These are phyloP conservation scores for Ascoidea rubescens DNA, from an alignment of 805 yeast species.

Conservation along the genomic window DNA sequence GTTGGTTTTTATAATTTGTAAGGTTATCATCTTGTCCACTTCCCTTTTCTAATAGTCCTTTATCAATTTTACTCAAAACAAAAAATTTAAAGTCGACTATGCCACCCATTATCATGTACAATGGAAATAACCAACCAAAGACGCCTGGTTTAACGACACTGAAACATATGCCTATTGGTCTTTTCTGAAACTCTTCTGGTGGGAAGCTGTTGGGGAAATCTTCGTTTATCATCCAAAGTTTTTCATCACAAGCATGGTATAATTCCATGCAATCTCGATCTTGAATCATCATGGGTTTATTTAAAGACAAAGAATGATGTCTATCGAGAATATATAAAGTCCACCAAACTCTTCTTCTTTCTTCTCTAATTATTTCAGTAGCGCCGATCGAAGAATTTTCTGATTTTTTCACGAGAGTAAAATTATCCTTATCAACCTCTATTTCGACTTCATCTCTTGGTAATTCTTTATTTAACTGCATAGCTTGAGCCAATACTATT, in stretches of 20 bases:
- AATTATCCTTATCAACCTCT: neutral
- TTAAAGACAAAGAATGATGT: conserved; percentile 23
- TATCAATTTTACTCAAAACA: conserved; percentile 1
- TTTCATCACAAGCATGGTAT: conserved; percentile 21
- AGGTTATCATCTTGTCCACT: neutral
- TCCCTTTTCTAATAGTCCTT: conserved; percentile 1
- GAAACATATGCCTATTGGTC: conserved; percentile 16
- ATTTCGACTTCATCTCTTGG: neutral
- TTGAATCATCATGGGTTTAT: conserved; percentile 17
- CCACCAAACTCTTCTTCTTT: conserved; percentile 28
- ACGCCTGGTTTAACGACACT: conserved; percentile 19
- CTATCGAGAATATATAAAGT: conserved; percentile 24
- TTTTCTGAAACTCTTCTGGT: conserved; percentile 15
- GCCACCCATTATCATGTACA: conserved; percentile 20
- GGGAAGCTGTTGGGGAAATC: conserved; percentile 14
- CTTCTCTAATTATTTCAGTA: conserved; percentile 21
- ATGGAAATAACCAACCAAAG: conserved; percentile 25
- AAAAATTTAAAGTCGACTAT: conserved; percentile 2
- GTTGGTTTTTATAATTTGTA: neutral
- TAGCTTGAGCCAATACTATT: neutral
- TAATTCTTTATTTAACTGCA: neutral
- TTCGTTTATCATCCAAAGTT: conserved; percentile 17
- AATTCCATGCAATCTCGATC: conserved; percentile 20
- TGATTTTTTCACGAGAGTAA: neutral
- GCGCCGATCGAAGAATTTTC: neutral